Conservation (phyloP, 495 filamentous ascomycete genomes). For the Neurospora sp. region DNA sequence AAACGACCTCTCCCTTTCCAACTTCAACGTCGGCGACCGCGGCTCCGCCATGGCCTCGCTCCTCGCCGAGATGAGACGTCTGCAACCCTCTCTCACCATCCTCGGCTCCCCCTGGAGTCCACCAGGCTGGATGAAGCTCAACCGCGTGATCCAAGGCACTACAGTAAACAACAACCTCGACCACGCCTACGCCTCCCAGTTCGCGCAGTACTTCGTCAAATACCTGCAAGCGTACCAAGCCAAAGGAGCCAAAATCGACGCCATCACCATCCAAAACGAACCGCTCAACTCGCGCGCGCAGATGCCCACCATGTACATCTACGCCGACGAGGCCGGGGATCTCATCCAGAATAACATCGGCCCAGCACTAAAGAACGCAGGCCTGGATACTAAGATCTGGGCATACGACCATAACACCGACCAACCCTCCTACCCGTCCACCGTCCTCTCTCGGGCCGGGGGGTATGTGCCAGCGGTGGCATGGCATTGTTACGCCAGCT, state of each 20-base stretch:
- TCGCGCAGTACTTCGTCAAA: slow-evolving; percentile 46
- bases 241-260: slow-evolving; percentile 37
- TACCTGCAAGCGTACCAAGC: slow-evolving; percentile 42
- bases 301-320: slow-evolving; percentile 47
- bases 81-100: slow-evolving; percentile 28
- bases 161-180: slow-evolving; percentile 44
- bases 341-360: slow-evolving; percentile 41
- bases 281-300: slow-evolving; percentile 43
- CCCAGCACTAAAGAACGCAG: slow-evolving; percentile 33
- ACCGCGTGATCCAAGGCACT: slow-evolving; percentile 37
- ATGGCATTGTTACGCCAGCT: slow-evolving; percentile 46
- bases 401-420: slow-evolving; percentile 51
- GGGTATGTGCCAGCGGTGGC: slow-evolving; percentile 39
- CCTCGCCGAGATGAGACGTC: slow-evolving; percentile 30
- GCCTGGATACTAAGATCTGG: slow-evolving; percentile 38
- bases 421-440: slow-evolving; percentile 35
- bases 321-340: slow-evolving; percentile 36
- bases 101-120: slow-evolving; percentile 45
- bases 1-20: slow-evolving; percentile 28
- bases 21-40: slow-evolving; percentile 39
- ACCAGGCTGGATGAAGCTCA: slow-evolving; percentile 51
- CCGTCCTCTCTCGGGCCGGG: slow-evolving; percentile 33
- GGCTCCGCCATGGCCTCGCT: slow-evolving; percentile 44
- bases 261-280: slow-evolving; percentile 49
- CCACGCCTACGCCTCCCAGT: slow-evolving; percentile 34